Evolutionary conservation across 129 eudicot species (phyloP), one percentile per base, ranked within the genome.

Genomic region (Scalesia atractyloides): DNA sequence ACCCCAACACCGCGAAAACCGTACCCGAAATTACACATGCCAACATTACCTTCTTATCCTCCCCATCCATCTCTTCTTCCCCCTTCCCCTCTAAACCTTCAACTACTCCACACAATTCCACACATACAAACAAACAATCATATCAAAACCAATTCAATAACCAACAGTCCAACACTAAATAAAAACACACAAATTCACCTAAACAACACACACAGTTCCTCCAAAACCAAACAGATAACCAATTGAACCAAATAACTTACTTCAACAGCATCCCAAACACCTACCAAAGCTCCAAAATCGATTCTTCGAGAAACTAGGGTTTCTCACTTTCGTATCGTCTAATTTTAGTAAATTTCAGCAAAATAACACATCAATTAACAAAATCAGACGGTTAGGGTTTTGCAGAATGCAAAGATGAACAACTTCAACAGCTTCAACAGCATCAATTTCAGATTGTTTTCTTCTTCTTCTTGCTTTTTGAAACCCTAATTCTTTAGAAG

Each of bases 1-100:
- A 76, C 65, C 89, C 90, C 73, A 86, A 79, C 56, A 88, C 51
- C 71, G 95, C 67, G 86, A 94, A 94, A 86, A 94, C 88, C 78
- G 88, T 52, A 3, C 85, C 97, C 17, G 95, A 90, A 71, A 88
- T 79, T 34, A 86, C 68, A 81, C 99, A 90, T 73, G 97, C 91
- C 85, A 94, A 64, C 72, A 90, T 80, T 74, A 88, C 50, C 56
- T 68, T 77, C 77, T 69, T 84, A 77, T 86, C 90, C 54, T 77
- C 88, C 78, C 81, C 92, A 61, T 83, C 88, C 97, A 86, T 86
- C 76, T 77, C 68, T 68, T 73, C 65, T 36, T 18, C 41, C 87
- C 85, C 74, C 77, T 33, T 69, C 65, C 73, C 57, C 73, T 80
- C 43, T 33, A 70, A 70, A 6, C 73, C 56, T 70, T 81, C 87